Base-by-base conservation (phyloP, 305 asterid species). In the Solanum chacoense region DNA sequence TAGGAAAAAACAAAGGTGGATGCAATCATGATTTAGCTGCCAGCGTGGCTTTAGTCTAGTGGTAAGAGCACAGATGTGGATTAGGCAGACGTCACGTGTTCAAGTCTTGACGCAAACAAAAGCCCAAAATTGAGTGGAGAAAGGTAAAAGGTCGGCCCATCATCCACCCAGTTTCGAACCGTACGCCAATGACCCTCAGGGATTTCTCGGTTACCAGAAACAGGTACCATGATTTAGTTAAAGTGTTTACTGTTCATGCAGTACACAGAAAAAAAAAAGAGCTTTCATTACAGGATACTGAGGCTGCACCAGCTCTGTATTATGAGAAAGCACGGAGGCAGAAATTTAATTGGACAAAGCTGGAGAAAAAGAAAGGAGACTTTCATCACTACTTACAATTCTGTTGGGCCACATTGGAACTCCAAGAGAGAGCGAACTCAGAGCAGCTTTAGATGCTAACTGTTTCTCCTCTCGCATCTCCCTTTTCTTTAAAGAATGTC, bases 381-480 rank as follows among this genome's bases (percentile, higher is more conserved):
- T 28, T 83, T 29, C 37, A 31, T 55, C 87, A 12, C 31, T 89
- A 93, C 99, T 94, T 90, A 98, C 99, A 67, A 37, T 88, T 92
- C 93, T 94, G 88, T 89, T 91, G 83, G 88, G 94, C 94, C 96
- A 91, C 88, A 96, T 92, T 75, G 98, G 98, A 80, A 95, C 96
- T 88, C 99, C 99, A 90, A 95, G 89, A 4, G 97, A 90, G 80
- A 98, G 96, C 32, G 92, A 91, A 90, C 90, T 90, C 91, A 95
- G 87, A 75, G 99, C 99, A 91, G 98, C 96, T 93, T 88, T 91
- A 69, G 98, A 93, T 76, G 97, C 91, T 84, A 94, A 88, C 91
- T 90, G 92, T 88, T 93, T 96, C 89, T 90, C 96, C 92, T 93
- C 96, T 28, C 98, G 98, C 91, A 94, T 85, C 88, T 94, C 94